Evolutionary conservation across 75 land plant species (phyloP), one percentile per base, ranked within the genome.

Genomic region (Sequoia sempervirens): DNA sequence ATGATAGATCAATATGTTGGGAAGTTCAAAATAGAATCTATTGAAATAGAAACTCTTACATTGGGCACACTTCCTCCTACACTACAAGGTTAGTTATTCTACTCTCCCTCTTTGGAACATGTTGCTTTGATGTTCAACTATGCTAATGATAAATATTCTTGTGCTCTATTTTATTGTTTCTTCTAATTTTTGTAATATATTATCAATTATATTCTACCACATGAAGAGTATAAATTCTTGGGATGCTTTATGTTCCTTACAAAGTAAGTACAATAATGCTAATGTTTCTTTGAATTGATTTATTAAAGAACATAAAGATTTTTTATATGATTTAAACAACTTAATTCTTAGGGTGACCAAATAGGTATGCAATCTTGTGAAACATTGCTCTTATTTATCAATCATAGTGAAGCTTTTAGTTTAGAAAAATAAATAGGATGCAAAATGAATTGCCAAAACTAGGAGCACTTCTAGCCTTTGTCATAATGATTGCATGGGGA

Each of bases 31-130:
- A 88, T 96, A 75, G 92, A 96, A 26, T 90, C 98, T 70, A 90
- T 92, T 38, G 96, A 96, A 85, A 91, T 96, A 84, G 90, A 96
- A 84, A 73, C 90, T 28, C 84, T 96, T 5, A 94, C 98, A 37
- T 82, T 96, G 74, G 98, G 98, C 23, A 84, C 92, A 13, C 83
- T 94, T n/a, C 96, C 96, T 36, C 96, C 95, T 45, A 94, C 93
- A 4, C 88, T 96, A 78, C 92, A 92, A 87, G 98, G 98, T 96
- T 38, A 82, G 83, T 84, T 84, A 20, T 18, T 78, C 14, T 46
- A 28, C 85, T 32, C 36, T 50, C 7, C 20, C 18, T 53, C 72
- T 58, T 23, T 58, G 68, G 23, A 81, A 81, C 18, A 10, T 23
- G 34, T 54, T 32, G 56, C 82, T 68, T 52, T 47, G 38, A 52